Conservation (phyloP, 192 early-diverging fungal species). For the Martensiomyces pterosporus region DNA sequence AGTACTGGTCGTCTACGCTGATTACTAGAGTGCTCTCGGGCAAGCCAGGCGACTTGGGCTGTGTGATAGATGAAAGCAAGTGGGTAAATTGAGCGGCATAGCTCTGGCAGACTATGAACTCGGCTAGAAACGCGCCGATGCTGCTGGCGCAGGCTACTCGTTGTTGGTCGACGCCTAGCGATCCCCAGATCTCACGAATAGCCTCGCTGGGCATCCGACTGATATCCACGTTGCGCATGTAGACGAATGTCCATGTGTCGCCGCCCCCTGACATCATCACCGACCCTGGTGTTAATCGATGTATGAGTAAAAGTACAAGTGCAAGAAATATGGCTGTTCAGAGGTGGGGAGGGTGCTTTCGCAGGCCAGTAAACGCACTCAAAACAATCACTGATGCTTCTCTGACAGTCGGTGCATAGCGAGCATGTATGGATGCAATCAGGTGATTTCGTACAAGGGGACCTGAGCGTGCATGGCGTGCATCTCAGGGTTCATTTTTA, state of each 20-base stretch:
- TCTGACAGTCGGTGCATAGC: no score
- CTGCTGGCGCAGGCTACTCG: conserved; percentile 21
- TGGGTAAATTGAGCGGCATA: conserved; percentile 12
- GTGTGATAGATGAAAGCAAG: conserved; percentile 4
- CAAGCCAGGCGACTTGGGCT: conserved; percentile 9
- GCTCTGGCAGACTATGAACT: conserved; percentile 23
- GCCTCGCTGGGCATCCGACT: conserved; percentile 10
- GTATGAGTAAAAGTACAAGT: background rate
- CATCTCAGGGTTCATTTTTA: no score
- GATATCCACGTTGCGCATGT: conserved; percentile 48
- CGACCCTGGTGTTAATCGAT: background rate
- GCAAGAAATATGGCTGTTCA: no score
- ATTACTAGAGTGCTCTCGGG: conserved; percentile 20
- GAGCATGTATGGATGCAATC: no score
- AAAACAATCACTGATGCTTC: no score
- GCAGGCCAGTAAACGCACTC: no score
- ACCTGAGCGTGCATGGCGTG: no score
- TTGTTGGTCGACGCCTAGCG: conserved; percentile 10
- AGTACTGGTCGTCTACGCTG: conserved; percentile 15
- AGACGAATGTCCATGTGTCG: conserved; percentile 46
- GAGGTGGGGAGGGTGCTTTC: no score
- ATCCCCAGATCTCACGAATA: conserved; percentile 19
- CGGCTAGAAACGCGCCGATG: conserved; percentile 30
- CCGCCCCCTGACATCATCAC: background rate
- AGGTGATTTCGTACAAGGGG: no score